Percentiles rank a stretch among this genome's conserved stretches.
Conservation (phyloP, 2,329 filamentous ascomycete species). For the Dothidotthia symphoricarpi region DNA sequence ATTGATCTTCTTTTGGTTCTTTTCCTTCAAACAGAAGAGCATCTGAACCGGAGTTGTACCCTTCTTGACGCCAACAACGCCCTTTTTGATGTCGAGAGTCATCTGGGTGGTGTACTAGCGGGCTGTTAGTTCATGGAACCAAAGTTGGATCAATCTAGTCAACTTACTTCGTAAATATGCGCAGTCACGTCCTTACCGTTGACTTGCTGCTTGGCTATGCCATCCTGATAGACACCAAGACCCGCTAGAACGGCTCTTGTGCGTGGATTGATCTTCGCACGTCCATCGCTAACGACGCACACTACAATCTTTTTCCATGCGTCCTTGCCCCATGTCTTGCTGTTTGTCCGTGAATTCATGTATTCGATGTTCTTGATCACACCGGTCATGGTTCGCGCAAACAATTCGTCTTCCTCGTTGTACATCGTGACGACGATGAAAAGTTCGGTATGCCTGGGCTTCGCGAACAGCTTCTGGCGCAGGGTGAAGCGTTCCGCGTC, state of each 20-base stretch:
- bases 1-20: slow-evolving; percentile 99
- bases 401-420: slow-evolving; percentile 95
- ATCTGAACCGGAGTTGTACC: slow-evolving; percentile 88
- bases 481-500: slow-evolving; percentile 87
- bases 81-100: slow-evolving; percentile 84
- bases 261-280: slow-evolving; percentile 91
- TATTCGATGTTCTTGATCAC: slow-evolving; percentile 99
- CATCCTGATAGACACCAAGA: slow-evolving; percentile 96
- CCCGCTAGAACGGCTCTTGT: slow-evolving; percentile 86
- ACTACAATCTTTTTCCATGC: slow-evolving; percentile 99
- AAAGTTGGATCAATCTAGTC: slow-evolving; percentile 1
- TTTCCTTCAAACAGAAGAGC: slow-evolving; percentile 97
- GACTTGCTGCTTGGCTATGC: slow-evolving; percentile 97
- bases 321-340: slow-evolving; percentile 97
- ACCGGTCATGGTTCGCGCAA: slow-evolving; percentile 92
- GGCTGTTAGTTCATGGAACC: slow-evolving; percentile 13
- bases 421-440: slow-evolving; percentile 99
- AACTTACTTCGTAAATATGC: slow-evolving; percentile 74
- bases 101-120: slow-evolving; percentile 75
- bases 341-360: slow-evolving; percentile 90
- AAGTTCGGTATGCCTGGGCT: slow-evolving; percentile 86
- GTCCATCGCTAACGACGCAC: slow-evolving; percentile 93
- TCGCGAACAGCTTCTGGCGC: slow-evolving; percentile 87
- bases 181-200: slow-evolving; percentile 95
- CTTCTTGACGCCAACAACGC: slow-evolving; percentile 79